Base-by-base conservation (phyloP, 495 filamentous ascomycete genomes). In the Cryomyces antarcticus region DNA sequence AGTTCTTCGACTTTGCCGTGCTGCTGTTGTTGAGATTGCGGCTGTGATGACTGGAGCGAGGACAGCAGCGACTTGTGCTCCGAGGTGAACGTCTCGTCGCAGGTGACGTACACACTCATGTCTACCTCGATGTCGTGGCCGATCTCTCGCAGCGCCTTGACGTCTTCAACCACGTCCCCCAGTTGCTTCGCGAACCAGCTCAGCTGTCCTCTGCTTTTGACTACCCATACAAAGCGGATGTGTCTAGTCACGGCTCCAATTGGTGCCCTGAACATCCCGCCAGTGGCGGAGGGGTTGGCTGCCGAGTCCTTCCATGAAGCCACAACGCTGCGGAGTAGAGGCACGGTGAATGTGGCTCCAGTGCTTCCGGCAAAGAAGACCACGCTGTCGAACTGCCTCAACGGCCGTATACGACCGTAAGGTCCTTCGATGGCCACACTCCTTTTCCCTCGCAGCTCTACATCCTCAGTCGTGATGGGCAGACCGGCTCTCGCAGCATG, bases 161-260 rank as follows among this genome's bases (percentile, higher is more conserved):
- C 68, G 24, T 69, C 71, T 10, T 65, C 62, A 37, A 73, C 59
- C 1, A 75, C 67, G 34, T 70, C 62, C 12, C 66, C 62, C 3
- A 93, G 59, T 46, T 77, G 69, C 7, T 59, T 55, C n/a, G 71
- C 65, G 47, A 83, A 83, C 66, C 76, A 86, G 29, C 57, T 64
- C n/a, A 80, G 57, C 46, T 87, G 78, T 7, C 72, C 68, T 0
- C 70, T 68, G 28, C 73, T 70, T 48, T 73, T 81, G 34, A 88
- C 72, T 17, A 82, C 71, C 64, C 86, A 76, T 2, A 88, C 61
- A 44, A 88, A 82, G 9, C 74, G 69, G 9, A 87, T 57, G 30
- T 71, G 65, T 44, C 75, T 73, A 9, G 74, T 79, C 41, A 73
- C 82, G 5, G 61, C 55, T 1, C 59, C 47, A 5, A 47, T 55